phyloP scores from a whole-genome alignment of 257 asterid species.

The Scutellaria galericulata region DNA sequence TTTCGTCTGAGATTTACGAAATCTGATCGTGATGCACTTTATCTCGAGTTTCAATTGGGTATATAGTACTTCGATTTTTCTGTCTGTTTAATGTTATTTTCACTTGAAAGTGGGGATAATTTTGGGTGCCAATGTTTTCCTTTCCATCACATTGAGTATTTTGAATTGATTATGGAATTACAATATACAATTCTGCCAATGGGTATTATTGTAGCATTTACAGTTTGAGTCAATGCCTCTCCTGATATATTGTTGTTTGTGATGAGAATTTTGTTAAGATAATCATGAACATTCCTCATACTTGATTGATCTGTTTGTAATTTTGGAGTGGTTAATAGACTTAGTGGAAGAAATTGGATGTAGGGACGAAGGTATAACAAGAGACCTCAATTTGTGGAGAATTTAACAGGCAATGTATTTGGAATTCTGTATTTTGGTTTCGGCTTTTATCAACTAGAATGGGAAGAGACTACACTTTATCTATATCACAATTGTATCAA shows the following conservation, averaged over 20 bases:
- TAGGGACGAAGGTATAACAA: conserved; percentile 15
- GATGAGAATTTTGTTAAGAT: neutral
- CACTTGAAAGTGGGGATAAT: neutral
- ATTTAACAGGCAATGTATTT: conserved; percentile 1
- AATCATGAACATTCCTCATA: neutral
- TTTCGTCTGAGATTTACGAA: conserved; percentile 1
- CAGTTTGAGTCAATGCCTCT: conserved; percentile 4
- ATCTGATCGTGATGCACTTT: conserved; percentile 12
- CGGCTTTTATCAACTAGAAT: neutral
- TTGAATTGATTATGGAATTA: neutral
- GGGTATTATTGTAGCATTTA: neutral
- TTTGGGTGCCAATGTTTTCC: neutral
- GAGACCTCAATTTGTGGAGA: conserved; percentile 5
- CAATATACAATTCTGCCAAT: neutral
- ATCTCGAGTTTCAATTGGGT: neutral
- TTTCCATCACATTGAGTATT: neutral
- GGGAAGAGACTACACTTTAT: neutral
- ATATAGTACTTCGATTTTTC: neutral
- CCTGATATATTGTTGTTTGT: conserved; percentile 15
- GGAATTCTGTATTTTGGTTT: conserved; percentile 14
- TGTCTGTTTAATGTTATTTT: neutral
- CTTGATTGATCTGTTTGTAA: neutral
- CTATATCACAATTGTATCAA: neutral
- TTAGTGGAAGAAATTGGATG: conserved; percentile 13
- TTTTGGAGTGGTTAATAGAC: neutral